phyloP scores from a whole-genome alignment of 139 green algal species.

The Micractinium sp. region DNA sequence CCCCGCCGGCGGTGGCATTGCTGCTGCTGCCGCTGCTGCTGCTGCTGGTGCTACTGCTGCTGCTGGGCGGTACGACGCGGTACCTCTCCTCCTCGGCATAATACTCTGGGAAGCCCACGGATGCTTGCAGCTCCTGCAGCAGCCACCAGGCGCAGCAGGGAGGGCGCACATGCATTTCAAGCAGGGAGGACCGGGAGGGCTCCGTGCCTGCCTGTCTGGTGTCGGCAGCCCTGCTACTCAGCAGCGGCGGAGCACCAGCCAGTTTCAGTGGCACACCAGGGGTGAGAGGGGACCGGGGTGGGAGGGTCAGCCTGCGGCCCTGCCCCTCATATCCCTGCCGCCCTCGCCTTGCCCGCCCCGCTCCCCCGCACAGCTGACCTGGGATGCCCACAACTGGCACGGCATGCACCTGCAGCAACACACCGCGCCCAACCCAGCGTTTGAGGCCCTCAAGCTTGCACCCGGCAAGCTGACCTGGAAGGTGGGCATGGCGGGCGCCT shows the following conservation, averaged over 20 bases:
- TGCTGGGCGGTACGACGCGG: conserved; percentile 9
- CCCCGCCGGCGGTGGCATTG: not conserved
- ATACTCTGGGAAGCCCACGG: conserved; percentile 80
- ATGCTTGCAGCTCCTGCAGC: conserved; percentile 38
- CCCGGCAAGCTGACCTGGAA: conserved; percentile 28
- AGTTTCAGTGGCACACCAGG: too few species aligned
- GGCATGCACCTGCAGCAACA: too few species aligned
- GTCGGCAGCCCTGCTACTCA: too few species aligned
- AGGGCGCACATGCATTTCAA: too few species aligned
- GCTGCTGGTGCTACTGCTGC: not conserved
- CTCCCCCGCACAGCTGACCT: not conserved
- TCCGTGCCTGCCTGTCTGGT: too few species aligned
- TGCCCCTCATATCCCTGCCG: too few species aligned
- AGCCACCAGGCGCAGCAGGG: not conserved
- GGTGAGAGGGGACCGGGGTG: too few species aligned
- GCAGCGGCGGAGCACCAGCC: too few species aligned
- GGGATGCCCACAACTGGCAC: too few species aligned
- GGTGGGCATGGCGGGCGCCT: conserved; percentile 19
- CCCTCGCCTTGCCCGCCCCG: too few species aligned
- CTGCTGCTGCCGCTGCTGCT: not conserved
- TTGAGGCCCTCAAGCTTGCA: not conserved
- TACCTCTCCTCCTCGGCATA: conserved; percentile 58
- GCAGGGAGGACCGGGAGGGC: not conserved
- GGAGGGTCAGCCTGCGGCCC: too few species aligned
- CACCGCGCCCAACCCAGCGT: not conserved